Evolutionary conservation across 129 eudicot species (phyloP).

Genomic region (carrot (Daucus carota)): DH1_v3.0 NC_030387.2:12339001-12339500

Average conservation of each 20-base stretch:
- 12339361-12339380: slow-evolving; percentile 42
- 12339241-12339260: slow-evolving; percentile 45
- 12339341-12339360: slow-evolving; percentile 51
- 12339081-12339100: slow-evolving; percentile 61
- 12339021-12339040: slow-evolving; percentile 45
- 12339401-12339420: slow-evolving; percentile 60
- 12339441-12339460: slow-evolving; percentile 66
- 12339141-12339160: slow-evolving; percentile 43
- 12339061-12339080: slow-evolving; percentile 65
- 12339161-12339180: slow-evolving; percentile 65
- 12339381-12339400: slow-evolving; percentile 57
- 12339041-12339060: slow-evolving; percentile 70
- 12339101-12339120: slow-evolving; percentile 40
- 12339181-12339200: slow-evolving; percentile 83
- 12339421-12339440: slow-evolving; percentile 55
- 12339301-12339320: slow-evolving; percentile 55
- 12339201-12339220: slow-evolving; percentile 51
- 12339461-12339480: slow-evolving; percentile 41
- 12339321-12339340: slow-evolving; percentile 33
- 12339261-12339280: slow-evolving; percentile 54
- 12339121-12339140: slow-evolving; percentile 72
- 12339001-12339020: slow-evolving; percentile 35
- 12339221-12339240: slow-evolving; percentile 71
- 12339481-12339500: slow-evolving; percentile 32
- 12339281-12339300: slow-evolving; percentile 49